Base-by-base conservation (phyloP, 75 land plant genomes). In the Picea sitchensis region DNA sequence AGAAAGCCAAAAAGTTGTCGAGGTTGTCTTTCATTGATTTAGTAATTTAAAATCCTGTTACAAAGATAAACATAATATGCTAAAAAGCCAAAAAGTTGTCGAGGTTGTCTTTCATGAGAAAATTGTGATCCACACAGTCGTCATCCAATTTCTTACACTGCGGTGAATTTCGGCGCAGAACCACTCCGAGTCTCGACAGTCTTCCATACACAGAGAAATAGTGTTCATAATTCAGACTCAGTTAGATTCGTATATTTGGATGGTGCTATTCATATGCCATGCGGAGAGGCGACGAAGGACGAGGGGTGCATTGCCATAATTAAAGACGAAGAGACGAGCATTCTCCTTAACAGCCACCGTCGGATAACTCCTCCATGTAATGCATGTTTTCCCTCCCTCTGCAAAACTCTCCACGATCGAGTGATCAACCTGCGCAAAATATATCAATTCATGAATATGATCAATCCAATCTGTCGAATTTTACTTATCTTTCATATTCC, bases 391-490 rank as follows among this genome's bases (percentile, higher is more conserved):
- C 5, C 94, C 94, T 30, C 82, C 87, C 2, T 67, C 92, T 1
- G 86, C 94, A 84, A 87, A 92, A 14, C 88, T 90, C 82, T 92
- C 94, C 30, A 92, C 85, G 1, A 92, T 88, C 3, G 94, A 92
- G 38, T 80, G 84, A 64, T 92, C 94, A 58, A 92, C 85, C 94
- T 92, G 78, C 51, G 83, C 9, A 31, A 71, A 73, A 73, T 2
- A 73, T 18, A 51, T 21, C n/a, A n/a, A n/a, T n/a, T n/a, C n/a
- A n/a, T n/a, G n/a, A n/a, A 26, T 26, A 26, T 26, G 26, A 26
- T 26, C 0, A 26, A 26, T 26, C 26, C 26, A 38, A 5, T 1
- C 14, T 26, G 2, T 63, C 32, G 0, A 26, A 26, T 26, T 26
- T 26, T 26, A 26, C 26, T 26, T 26, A 26, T 26, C 26, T 0